These are phyloP conservation scores for Saturnispora saitoi DNA, from an alignment of 805 yeast species.

Conservation along the genomic window DNA sequence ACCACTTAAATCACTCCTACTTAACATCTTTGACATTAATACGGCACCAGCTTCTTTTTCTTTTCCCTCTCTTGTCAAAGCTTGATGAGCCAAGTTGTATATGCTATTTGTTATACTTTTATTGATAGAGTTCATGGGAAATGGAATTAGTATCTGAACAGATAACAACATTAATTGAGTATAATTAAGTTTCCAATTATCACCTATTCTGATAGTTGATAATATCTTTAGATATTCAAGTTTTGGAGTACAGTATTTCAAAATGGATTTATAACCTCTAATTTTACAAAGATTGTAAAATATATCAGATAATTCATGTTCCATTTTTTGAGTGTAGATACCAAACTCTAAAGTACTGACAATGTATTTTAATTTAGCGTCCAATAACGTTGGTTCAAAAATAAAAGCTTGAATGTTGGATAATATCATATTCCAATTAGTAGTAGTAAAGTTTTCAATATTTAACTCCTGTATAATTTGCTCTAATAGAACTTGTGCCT, in stretches of 20 bases:
- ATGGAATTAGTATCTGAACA: constrained; percentile 65
- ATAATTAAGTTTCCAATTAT: constrained; percentile 21
- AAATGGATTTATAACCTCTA: background rate
- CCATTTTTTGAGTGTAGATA: background rate
- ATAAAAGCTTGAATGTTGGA: background rate
- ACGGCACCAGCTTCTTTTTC: constrained; percentile 47
- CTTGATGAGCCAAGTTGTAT: constrained; percentile 27
- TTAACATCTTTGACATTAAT: constrained; percentile 44
- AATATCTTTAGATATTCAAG: background rate
- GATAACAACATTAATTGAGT: constrained; percentile 64
- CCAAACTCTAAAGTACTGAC: background rate
- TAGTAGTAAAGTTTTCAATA: background rate
- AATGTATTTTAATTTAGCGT: background rate
- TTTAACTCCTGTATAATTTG: background rate
- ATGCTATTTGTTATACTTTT: constrained; percentile 29
- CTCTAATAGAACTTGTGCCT: background rate
- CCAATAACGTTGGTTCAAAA: background rate
- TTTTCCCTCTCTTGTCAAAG: constrained; percentile 42
- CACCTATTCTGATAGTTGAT: background rate
- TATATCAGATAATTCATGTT: background rate
- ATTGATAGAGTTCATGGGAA: constrained; percentile 40
- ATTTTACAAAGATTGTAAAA: constrained; percentile 3
- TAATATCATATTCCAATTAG: background rate
- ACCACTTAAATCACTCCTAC: constrained; percentile 36
- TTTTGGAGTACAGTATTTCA: background rate